Conservation (phyloP, 1,284 basidiomycete genomes). For the Naganishia albida region DNA sequence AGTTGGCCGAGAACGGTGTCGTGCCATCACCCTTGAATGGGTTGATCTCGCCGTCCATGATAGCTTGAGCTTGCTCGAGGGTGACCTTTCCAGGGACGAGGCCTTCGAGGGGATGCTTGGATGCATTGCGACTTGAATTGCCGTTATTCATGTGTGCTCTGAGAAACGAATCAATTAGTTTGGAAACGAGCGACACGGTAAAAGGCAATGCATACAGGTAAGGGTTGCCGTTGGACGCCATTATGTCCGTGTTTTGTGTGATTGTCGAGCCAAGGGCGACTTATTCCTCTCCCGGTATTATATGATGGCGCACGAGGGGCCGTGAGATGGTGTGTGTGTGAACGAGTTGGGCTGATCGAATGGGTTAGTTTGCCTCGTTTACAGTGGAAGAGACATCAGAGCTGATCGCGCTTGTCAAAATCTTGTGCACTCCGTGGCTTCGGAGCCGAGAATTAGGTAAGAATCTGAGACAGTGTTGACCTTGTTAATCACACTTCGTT, state of each 20-base stretch:
- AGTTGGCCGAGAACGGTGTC: slow-evolving; percentile 69
- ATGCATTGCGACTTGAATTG: slow-evolving; percentile 22
- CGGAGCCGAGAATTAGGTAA: slow-evolving; percentile 7
- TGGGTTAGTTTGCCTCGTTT: not conserved
- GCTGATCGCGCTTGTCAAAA: slow-evolving; percentile 23
- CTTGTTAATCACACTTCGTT: not conserved
- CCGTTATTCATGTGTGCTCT: slow-evolving; percentile 24
- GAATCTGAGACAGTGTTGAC: not conserved
- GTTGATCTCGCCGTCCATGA: slow-evolving; percentile 79
- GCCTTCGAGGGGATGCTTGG: slow-evolving; percentile 65
- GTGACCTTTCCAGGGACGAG: slow-evolving; percentile 76
- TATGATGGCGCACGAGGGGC: not conserved
- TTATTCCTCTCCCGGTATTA: not conserved
- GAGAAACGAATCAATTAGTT: not conserved
- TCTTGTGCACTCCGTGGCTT: not conserved
- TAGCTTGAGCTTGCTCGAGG: slow-evolving; percentile 68
- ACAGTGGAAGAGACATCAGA: not conserved
- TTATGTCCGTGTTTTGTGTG: not conserved
- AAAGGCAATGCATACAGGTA: slow-evolving; percentile 7
- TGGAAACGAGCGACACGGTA: no score
- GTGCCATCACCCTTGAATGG: slow-evolving; percentile 67
- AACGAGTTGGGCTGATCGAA: not conserved
- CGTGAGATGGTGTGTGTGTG: not conserved
- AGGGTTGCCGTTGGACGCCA: slow-evolving; percentile 23
- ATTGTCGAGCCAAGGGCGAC: not conserved